Base-by-base conservation (phyloP, 371 early-diverging fungal genomes). In the Mortierella sp. region DNA sequence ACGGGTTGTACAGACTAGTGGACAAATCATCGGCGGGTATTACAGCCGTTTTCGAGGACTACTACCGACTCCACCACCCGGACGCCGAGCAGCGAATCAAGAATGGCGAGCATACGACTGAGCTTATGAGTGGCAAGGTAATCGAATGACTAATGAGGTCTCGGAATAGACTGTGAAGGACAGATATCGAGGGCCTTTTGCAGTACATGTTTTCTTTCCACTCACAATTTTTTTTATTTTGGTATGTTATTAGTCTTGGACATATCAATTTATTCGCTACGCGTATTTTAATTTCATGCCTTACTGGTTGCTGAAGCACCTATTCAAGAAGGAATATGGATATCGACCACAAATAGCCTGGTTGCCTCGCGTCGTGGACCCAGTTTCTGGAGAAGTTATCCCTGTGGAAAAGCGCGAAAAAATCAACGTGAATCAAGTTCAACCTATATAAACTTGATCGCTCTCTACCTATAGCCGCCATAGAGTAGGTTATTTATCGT, bases 281-380 rank as follows among this genome's bases (percentile, higher is more conserved):
- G 15, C 40, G 29, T 19, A 64, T 35, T 22, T 64, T 22, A 63
- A 70, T 42, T 64, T 49, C 31, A 28, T 64, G 28, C 70, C 70
- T 2, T 10, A 45, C 7, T 64, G 49, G 49, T 2, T 64, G 10
- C 70, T 49, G 23, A 35, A 40, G 35, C 17, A 23, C 3, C 23
- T 31, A 3, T 29, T 59, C 23, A 40, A 15, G 47, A 57, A 51
- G 49, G 58, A 28, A 17, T 49, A 23, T 15, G 64, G 57, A 4
- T 64, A 68, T 45, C 61, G 56, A 4, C 62, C 69, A 12, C 62
- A 62, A 32, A 31, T 61, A 6, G 29, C 61, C 8, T 68, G 60
- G 55, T 43, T 68, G 32, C 69, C 40, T n/a, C 5, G 15, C 40
- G 10, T 3, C 15, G 2, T n/a, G n/a, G n/a, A n/a, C n/a, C n/a